Base-by-base conservation (phyloP, 495 filamentous ascomycete genomes). In the Neurospora tetrasperma region DNA sequence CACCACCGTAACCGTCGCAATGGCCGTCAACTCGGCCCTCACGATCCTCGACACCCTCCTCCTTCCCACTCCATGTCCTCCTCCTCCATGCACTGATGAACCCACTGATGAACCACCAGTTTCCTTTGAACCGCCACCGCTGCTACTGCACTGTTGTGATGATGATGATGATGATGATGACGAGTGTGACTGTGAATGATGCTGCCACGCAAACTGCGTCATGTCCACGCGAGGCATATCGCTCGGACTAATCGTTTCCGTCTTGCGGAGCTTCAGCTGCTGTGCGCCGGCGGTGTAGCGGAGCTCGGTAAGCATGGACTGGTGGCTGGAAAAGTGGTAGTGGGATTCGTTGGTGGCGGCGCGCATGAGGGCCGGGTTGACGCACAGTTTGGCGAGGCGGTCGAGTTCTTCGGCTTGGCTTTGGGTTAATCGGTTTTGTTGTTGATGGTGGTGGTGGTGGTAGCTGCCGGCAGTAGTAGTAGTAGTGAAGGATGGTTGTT, bases 1-100 rank as follows among this genome's bases (percentile, higher is more conserved):
- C 3, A 73, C 68, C 0, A 62, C 23, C 18, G 72, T 73, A n/a
- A 44, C 72, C 1, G 72, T 42, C 66, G 69, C 72, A 48, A 73
- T 42, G 16, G 69, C 69, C 42, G 69, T 44, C 23, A 73, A 39
- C 11, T 73, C 72, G 18, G 68, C 27, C 66, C 68, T 73, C 1
- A 70, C 69, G 31, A 73, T 69, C 48, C 39, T 40, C 48, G 35
- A 40, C 39, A 42, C 35, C 18, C 71, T 39, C 9, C 39, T 71
- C n/a, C 39, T 73, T 18, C 54, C 54, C 4, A 4, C 27, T 31
- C 27, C 27, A 31, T 31, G 27, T 31, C 27, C 27, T 31, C 27
- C 27, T 31, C 27, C 27, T 31, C 27, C 27, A 31, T 31, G 27
- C 27, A 31, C 27, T 31, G 27, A 27, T 27, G 27, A 27, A 27